Evolutionary conservation across 345 rosid genomes (phyloP).

Genomic region (Arabidopsis thaliana): DNA sequence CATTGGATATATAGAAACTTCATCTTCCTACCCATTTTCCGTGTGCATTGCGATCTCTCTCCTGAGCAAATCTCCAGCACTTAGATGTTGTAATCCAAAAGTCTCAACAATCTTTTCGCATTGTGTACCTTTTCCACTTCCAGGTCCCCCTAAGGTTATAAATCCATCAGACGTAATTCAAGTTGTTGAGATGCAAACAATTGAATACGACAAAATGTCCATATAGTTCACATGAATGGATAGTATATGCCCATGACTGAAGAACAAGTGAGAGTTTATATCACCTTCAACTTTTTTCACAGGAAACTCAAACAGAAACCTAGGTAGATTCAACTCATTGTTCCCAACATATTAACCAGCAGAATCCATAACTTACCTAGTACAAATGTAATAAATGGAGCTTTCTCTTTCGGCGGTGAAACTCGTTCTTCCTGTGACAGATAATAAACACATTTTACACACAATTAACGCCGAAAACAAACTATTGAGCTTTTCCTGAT

Average conservation of each 20-base stretch:
- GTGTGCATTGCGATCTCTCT: conserved; percentile 66
- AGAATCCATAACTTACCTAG: conserved; percentile 56
- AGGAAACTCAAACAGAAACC: not conserved
- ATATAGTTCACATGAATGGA: not conserved
- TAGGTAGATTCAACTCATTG: conserved; percentile 5
- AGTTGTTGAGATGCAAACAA: not conserved
- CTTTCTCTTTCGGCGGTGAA: conserved; percentile 48
- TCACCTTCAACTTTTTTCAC: not conserved
- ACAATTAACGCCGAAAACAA: not conserved
- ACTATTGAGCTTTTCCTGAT: not conserved
- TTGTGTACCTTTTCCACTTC: conserved; percentile 93
- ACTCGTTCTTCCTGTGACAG: conserved; percentile 49
- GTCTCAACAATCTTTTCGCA: conserved; percentile 70
- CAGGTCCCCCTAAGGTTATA: conserved; percentile 64
- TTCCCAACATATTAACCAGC: conserved; percentile 10
- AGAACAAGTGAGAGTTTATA: not conserved
- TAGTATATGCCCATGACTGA: not conserved
- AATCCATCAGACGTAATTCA: not conserved
- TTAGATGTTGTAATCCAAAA: conserved; percentile 70
- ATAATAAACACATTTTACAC: not conserved
- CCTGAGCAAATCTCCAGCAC: conserved; percentile 82
- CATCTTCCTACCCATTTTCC: conserved; percentile 62
- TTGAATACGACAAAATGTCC: not conserved
- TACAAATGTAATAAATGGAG: conserved; percentile 80
- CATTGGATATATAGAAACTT: not conserved